A percentile compares a stretch with the other conserved stretches of the same genome.
phyloP scores from a whole-genome alignment of 345 rosid genomes.

The Geranium rotundifolium region DNA sequence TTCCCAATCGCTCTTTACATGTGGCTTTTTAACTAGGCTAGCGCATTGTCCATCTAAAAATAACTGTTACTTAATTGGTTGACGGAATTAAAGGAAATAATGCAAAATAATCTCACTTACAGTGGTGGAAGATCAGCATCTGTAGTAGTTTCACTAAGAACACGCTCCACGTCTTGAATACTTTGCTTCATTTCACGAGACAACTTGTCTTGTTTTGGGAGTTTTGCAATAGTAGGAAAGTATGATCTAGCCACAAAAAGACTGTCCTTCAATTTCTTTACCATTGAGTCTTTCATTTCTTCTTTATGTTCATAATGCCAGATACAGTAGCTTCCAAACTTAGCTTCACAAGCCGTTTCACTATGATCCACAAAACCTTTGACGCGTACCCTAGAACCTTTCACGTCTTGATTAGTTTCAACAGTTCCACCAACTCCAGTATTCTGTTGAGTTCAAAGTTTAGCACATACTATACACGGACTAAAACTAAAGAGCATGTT shows the following conservation, averaged over 20 bases:
- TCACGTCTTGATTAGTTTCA: conserved; percentile 12
- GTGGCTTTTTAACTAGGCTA: not conserved
- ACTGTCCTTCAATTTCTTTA: conserved; percentile 79
- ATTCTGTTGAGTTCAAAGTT: conserved; percentile 30
- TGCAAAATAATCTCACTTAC: conserved; percentile 38
- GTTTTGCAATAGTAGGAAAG: conserved; percentile 87
- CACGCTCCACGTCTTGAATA: conserved; percentile 86
- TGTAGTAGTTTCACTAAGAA: conserved; percentile 78
- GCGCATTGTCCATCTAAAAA: not conserved
- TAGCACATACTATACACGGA: conserved; percentile 2
- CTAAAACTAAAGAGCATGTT: not conserved
- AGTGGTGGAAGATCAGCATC: conserved; percentile 73
- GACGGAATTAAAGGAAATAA: conserved; percentile 3
- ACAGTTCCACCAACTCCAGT: conserved; percentile 10
- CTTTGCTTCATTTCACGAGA: conserved; percentile 73
- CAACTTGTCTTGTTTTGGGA: conserved; percentile 58
- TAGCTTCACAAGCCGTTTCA: conserved; percentile 52
- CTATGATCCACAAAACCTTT: conserved; percentile 27
- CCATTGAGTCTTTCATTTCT: conserved; percentile 67
- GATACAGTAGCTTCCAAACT: conserved; percentile 88
- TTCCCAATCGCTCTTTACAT: not conserved
- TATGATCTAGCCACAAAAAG: conserved; percentile 94
- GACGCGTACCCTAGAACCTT: conserved; percentile 12
- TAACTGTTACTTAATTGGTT: not conserved
- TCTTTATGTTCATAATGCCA: conserved; percentile 81